Base-by-base conservation (phyloP, 441 rosid species). In the Aleurites moluccanus region DNA sequence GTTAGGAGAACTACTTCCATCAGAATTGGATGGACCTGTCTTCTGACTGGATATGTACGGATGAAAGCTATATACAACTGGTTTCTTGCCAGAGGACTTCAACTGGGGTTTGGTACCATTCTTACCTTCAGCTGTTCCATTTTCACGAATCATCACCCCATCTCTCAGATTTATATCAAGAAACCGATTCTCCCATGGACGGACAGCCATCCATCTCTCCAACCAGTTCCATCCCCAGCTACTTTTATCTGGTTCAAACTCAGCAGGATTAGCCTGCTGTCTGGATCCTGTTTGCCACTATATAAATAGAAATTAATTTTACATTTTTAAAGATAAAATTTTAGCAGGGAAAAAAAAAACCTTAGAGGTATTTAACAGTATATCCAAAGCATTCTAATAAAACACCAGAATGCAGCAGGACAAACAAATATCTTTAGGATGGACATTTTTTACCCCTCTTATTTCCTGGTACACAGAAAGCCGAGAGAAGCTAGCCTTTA, bases 181-280 rank as follows among this genome's bases (percentile, higher is more conserved):
- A 86, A 93, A 91, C 79, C 99, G 92, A 40, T 92, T 96, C 86
- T 96, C 99, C 99, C 99, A 93, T 66, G 99, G 99, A 25, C 99
- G 97, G 76, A 96, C 99, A 72, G 99, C 99, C 99, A 96, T 96
- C 99, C 99, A 96, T 85, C 99, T 87, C 85, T 96, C 99, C 84
- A 96, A 70, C 99, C 99, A 96, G 82, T 93, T 92, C 99, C 98
- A 96, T 62, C 99, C 99, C 99, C 99, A 96, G 82, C 92, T 91
- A 90, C 87, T 91, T 86, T 92, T 92, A 85, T 96, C 98, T 30
- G 98, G 98, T 83, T 90, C 88, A 83, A 93, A 96, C 30, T 89
- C 92, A 60, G 88, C 77, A 67, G 87, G 88, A 15, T 76, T 85
- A 73, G 86, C 87, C 85, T 85, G 83, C 85, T 86, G 97, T 56